Percentiles rank a stretch among this genome's conserved stretches.
These are phyloP conservation scores for Vitis labrusca DNA, from an alignment of 164 flowering plant species.

Conservation along the genomic window DNA sequence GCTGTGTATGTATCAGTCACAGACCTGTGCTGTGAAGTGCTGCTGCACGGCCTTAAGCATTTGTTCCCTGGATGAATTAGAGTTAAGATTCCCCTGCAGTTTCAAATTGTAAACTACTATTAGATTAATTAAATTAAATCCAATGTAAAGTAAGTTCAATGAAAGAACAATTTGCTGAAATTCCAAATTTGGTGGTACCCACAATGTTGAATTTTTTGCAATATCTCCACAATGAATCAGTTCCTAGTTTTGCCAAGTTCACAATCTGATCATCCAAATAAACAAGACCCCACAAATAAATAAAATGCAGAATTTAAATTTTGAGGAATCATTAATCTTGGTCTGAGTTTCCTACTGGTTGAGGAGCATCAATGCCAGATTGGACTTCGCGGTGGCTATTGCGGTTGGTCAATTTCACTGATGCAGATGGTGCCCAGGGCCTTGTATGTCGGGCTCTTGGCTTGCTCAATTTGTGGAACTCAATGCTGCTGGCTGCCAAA, in stretches of 20 bases:
- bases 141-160: not conserved
- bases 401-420: slow-evolving; percentile 41
- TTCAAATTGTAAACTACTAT: not conserved
- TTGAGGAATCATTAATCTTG: not conserved
- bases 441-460: slow-evolving; percentile 63
- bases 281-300: not conserved
- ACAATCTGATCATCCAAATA: slow-evolving; percentile 44
- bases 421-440: slow-evolving; percentile 53
- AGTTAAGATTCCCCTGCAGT: slow-evolving; percentile 40
- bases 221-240: slow-evolving; percentile 72
- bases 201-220: slow-evolving; percentile 71
- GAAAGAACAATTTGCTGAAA: not conserved
- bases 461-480: slow-evolving; percentile 57
- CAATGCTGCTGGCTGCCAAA: slow-evolving; percentile 49
- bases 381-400: slow-evolving; percentile 49
- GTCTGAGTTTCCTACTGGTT: slow-evolving; percentile 34
- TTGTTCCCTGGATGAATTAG: slow-evolving; percentile 61
- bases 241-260: slow-evolving; percentile 70
- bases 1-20: not conserved
- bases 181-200: slow-evolving; percentile 21
- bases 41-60: slow-evolving; percentile 61
- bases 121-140: not conserved
- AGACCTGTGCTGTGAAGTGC: slow-evolving; percentile 76
- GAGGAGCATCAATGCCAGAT: slow-evolving; percentile 42
- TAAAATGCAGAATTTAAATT: not conserved